A percentile compares a stretch with the other conserved stretches of the same genome.
phyloP scores from a whole-genome alignment of 768 basidiomycete species.

The Pleurotus pulmonarius region DNA sequence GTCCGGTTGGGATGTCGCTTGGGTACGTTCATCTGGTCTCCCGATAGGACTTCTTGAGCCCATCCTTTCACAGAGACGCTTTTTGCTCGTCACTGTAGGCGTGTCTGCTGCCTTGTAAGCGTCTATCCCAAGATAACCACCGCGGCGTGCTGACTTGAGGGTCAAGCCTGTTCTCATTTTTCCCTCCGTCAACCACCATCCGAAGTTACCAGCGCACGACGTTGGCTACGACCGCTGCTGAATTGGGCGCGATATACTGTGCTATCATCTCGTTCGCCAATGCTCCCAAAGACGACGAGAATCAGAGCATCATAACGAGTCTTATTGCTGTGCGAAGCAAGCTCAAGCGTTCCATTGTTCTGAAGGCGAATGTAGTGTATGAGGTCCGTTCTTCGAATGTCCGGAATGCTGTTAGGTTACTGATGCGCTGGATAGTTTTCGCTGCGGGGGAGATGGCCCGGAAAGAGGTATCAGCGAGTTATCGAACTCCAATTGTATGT shows the following conservation, averaged over 20 bases:
- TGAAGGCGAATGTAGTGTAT: slow-evolving; percentile 59
- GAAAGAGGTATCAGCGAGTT: slow-evolving; percentile 68
- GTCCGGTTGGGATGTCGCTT: slow-evolving; percentile 64
- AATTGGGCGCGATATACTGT: slow-evolving; percentile 73
- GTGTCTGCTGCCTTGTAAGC: slow-evolving; percentile 75
- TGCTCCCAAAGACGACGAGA: slow-evolving; percentile 42
- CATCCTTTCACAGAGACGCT: slow-evolving; percentile 45
- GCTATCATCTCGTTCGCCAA: slow-evolving; percentile 71
- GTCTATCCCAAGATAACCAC: background rate
- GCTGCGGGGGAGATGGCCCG: slow-evolving; percentile 74
- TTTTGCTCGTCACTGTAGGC: slow-evolving; percentile 66
- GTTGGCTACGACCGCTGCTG: slow-evolving; percentile 62
- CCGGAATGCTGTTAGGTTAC: background rate
- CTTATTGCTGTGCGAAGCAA: slow-evolving; percentile 76
- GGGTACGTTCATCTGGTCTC: slow-evolving; percentile 39
- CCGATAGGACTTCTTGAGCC: background rate
- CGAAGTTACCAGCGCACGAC: slow-evolving; percentile 69
- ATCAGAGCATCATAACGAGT: slow-evolving; percentile 54
- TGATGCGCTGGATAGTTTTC: slow-evolving; percentile 50
- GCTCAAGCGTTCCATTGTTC: slow-evolving; percentile 53
- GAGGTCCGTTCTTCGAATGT: slow-evolving; percentile 41
- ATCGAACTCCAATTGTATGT: slow-evolving; percentile 65
- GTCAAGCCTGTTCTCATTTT: slow-evolving; percentile 40
- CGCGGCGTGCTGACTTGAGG: background rate
- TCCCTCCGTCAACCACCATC: slow-evolving; percentile 74